Evolutionary conservation across 768 basidiomycete genomes (phyloP).

Genomic region (Boletus reticulatus): DNA sequence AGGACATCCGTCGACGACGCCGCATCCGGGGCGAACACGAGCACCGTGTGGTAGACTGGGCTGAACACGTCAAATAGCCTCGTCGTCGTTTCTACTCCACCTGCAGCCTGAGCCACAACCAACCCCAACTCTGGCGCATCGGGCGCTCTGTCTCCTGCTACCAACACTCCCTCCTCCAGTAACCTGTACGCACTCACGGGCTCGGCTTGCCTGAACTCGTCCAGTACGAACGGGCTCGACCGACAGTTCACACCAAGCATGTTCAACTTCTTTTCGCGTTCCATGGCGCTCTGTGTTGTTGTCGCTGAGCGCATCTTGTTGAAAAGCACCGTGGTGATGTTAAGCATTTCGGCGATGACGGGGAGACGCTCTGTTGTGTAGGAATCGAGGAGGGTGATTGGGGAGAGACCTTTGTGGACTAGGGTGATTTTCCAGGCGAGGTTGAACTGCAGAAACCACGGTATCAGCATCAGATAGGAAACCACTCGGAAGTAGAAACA

Average conservation of each 20-base stretch:
- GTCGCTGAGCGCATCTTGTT: neutral
- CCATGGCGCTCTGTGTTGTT: neutral
- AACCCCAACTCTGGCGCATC: slow-evolving; percentile 39
- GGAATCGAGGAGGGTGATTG: slow-evolving; percentile 36
- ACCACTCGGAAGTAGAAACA: slow-evolving; percentile 7
- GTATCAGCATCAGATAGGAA: neutral
- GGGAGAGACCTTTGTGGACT: slow-evolving; percentile 37
- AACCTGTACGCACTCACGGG: slow-evolving; percentile 12
- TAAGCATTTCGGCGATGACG: slow-evolving; percentile 45
- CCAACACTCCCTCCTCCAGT: slow-evolving; percentile 25
- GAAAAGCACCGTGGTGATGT: slow-evolving; percentile 33
- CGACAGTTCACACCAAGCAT: slow-evolving; percentile 37
- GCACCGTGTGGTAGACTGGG: slow-evolving; percentile 23
- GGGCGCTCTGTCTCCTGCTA: slow-evolving; percentile 46
- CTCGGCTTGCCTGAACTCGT: slow-evolving; percentile 30
- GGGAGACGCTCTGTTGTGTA: slow-evolving; percentile 45
- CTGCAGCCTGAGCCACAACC: slow-evolving; percentile 2
- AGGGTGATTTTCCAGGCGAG: slow-evolving; percentile 46
- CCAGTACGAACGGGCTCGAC: slow-evolving; percentile 34
- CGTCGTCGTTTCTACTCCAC: neutral
- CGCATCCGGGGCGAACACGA: slow-evolving; percentile 25
- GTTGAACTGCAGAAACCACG: slow-evolving; percentile 33
- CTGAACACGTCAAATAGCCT: slow-evolving; percentile 26
- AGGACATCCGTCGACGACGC: slow-evolving; percentile 3
- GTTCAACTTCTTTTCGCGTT: slow-evolving; percentile 8